Conservation (phyloP, 2,329 filamentous ascomycete species). For the Aquanectria penicillioides region DNA sequence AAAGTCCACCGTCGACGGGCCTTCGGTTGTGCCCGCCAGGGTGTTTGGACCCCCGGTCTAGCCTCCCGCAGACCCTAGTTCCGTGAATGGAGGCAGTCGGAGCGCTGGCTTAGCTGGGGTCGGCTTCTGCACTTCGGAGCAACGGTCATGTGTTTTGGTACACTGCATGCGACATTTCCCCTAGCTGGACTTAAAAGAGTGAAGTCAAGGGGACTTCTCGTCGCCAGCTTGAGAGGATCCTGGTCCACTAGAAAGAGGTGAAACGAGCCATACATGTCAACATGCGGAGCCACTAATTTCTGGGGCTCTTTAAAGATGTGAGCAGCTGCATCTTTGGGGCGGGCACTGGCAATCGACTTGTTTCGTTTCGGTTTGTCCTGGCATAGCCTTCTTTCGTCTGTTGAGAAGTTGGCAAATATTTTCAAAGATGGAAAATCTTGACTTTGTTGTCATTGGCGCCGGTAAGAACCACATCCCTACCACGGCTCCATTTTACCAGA, state of each 20-base stretch:
- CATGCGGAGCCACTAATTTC: background rate
- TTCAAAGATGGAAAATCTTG: constrained; percentile 53
- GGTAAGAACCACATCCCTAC: constrained; percentile 51
- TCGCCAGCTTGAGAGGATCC: constrained; percentile 1
- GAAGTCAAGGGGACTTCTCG: background rate
- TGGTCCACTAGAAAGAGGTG: constrained; percentile 8
- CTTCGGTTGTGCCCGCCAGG: constrained; percentile 22
- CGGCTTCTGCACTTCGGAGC: background rate
- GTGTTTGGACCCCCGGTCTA: constrained; percentile 21
- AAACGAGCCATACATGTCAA: constrained; percentile 7
- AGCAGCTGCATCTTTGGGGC: constrained; percentile 10
- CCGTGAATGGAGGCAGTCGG: background rate
- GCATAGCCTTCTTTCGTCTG: background rate
- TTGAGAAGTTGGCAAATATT: background rate
- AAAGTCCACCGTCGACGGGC: constrained; percentile 14
- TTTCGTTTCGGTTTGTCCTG: background rate
- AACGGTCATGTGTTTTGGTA: background rate
- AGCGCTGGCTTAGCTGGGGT: background rate
- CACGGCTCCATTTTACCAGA: background rate
- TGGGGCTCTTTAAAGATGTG: constrained; percentile 17
- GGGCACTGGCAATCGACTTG: background rate
- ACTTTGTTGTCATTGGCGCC: constrained; percentile 62
- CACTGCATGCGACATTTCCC: background rate
- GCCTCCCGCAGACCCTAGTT: constrained; percentile 7
- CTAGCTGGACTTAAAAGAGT: too few species aligned